Conservation (phyloP, 23 red algal species). For the Porphyridium purpureum region DNA sequence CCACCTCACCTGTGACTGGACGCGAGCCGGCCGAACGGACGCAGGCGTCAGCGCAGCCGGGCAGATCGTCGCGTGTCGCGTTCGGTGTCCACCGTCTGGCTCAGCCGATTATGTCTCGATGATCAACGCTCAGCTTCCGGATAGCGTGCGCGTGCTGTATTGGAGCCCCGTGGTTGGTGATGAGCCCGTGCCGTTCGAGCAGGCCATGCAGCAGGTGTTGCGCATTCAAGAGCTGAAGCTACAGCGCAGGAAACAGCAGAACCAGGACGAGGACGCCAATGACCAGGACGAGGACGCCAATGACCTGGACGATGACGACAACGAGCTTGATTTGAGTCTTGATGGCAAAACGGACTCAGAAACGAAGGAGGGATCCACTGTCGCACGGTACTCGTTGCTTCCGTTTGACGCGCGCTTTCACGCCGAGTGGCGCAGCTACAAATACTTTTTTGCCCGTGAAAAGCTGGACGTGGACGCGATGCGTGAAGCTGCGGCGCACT, state of each 20-base stretch:
- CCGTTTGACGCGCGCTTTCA: conserved; percentile 76
- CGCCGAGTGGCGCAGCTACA: conserved; percentile 55
- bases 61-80: conserved; percentile 54
- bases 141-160: conserved; percentile 41
- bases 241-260: no score
- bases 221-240: no score
- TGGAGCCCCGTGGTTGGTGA: conserved; percentile 60
- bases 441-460: conserved; percentile 57
- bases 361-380: no score
- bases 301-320: background rate
- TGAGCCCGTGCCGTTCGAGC: background rate
- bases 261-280: conserved; percentile 18
- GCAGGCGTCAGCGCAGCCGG: conserved; percentile 75
- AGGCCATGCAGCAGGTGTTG: no score
- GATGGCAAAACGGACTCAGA: background rate
- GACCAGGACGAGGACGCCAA: conserved; percentile 1
- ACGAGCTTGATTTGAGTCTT: background rate
- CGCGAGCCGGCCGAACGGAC: conserved; percentile 86
- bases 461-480: conserved; percentile 53
- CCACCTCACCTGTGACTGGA: conserved; percentile 8
- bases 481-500: conserved; percentile 28
- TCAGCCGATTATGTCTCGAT: conserved; percentile 63
- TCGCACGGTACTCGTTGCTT: background rate
- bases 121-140: conserved; percentile 53
- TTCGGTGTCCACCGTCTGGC: conserved; percentile 10